Conservation (phyloP, 768 basidiomycete genomes). For the Leccinum obscurum region DNA sequence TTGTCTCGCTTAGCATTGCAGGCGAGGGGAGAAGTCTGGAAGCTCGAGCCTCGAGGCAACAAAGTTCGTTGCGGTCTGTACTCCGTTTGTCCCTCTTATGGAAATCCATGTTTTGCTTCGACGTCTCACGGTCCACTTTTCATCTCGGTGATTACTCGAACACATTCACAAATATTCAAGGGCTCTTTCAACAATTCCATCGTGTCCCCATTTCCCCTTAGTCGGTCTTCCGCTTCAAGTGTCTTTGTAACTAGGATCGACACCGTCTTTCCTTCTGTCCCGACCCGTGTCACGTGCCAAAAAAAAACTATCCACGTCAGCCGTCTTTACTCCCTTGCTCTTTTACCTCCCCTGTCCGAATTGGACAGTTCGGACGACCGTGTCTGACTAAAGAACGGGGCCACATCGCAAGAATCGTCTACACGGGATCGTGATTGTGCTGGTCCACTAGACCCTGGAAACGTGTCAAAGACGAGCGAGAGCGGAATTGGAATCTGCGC, state of each 20-base stretch:
- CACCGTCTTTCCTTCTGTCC: neutral
- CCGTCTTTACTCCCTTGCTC: neutral
- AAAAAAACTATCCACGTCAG: neutral
- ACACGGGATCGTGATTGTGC: neutral
- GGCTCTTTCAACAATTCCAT: slow-evolving; percentile 7
- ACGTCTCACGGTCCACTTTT: neutral
- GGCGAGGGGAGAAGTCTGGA: neutral
- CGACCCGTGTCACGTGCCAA: neutral
- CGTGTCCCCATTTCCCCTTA: slow-evolving; percentile 11
- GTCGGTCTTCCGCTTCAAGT: slow-evolving; percentile 7
- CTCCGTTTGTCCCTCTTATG: neutral
- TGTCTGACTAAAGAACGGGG: neutral
- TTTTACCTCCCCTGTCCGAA: neutral
- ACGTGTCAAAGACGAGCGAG: slow-evolving; percentile 8
- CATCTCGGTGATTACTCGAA: neutral
- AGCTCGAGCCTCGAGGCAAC: slow-evolving; percentile 9
- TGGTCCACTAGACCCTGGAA: neutral
- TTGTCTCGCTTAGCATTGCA: neutral
- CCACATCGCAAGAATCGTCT: neutral
- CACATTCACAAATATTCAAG: neutral
- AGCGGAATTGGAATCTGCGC: neutral
- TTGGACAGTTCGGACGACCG: neutral
- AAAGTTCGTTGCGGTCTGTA: too few species aligned
- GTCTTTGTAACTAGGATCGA: neutral
- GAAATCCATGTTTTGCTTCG: neutral